A percentile compares a stretch with the other conserved stretches of the same genome.
phyloP scores from a whole-genome alignment of 2,329 filamentous ascomycete genomes.

The Parafenestella ontariensis region DNA sequence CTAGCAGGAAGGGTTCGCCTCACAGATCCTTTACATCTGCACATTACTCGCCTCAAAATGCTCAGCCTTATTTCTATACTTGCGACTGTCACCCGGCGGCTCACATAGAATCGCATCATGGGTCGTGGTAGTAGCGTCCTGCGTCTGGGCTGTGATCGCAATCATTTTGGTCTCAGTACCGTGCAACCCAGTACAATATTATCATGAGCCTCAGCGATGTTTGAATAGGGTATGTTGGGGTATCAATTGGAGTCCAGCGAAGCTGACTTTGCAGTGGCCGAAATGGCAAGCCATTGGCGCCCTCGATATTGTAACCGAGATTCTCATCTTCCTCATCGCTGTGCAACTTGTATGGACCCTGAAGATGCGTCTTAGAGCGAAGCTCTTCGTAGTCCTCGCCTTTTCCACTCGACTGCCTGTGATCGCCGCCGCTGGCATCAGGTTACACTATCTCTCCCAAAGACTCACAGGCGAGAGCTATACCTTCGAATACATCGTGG shows the following conservation, averaged over 20 bases:
- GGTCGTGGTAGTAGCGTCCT: constrained; percentile 24
- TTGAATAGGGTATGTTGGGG: constrained; percentile 27
- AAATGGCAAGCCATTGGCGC: constrained; percentile 39
- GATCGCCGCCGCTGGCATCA: constrained; percentile 32
- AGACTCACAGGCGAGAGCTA: constrained; percentile 20
- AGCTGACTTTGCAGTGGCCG: constrained; percentile 26
- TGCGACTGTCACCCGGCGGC: constrained; percentile 34
- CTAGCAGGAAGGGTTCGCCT: constrained; percentile 36
- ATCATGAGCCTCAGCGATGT: constrained; percentile 20
- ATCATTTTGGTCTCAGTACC: constrained; percentile 34
- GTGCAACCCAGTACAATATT: constrained; percentile 33
- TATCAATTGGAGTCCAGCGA: background rate
- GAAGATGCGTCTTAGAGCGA: constrained; percentile 35
- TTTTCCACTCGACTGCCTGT: constrained; percentile 41
- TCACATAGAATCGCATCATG: constrained; percentile 29
- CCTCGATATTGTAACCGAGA: constrained; percentile 38
- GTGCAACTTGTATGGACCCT: constrained; percentile 34
- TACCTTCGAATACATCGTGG: constrained; percentile 37
- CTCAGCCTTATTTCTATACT: constrained; percentile 37
- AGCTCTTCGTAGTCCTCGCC: constrained; percentile 36
- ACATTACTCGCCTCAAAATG: constrained; percentile 38
- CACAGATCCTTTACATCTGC: constrained; percentile 40
- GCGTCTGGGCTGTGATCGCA: constrained; percentile 30
- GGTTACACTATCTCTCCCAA: constrained; percentile 34
- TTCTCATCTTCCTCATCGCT: constrained; percentile 37